Evolutionary conservation across 306 rosid species (phyloP), one percentile per base, ranked within the genome.

Genomic region (Begonia loranthoides): DNA sequence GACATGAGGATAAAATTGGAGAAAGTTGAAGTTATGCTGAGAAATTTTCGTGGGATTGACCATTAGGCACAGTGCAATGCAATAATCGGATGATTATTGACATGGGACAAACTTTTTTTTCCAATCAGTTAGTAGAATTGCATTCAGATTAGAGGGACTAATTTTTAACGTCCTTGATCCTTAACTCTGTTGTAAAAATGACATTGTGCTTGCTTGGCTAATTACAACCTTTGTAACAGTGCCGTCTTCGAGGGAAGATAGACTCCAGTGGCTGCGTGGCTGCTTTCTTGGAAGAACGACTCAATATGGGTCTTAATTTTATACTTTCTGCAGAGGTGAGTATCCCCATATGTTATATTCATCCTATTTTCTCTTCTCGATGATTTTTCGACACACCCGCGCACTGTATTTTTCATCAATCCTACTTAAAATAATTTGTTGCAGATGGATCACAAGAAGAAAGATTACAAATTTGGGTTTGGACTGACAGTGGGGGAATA

Each of bases 391-490:
- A 19, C 22, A 4, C 22, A 19, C 22, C 22, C 2, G 1, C 36
- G 36, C 0, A 4, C 10, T 54, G 36, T 51, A 17, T 39, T 47
- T 51, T 17, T 51, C 55, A 40, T 63, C 17, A 56, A 24, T 40
- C 43, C 11, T 36, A 5, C 46, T 52, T 12, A 44, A 50, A 15
- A 38, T 58, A 12, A 47, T 17, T 47, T 28, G 48, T 39, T 68
- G 87, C 95, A 86, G 94, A 79, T 92, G 58, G 99, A 92, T 66
- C 94, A 86, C 70, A 69, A 22, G 69, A 92, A 75, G 94, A 92
- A 86, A 57, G 99, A 92, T 76, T 92, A 86, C 93, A 92, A 86
- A 71, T 86, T 92, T 49, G 96, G 99, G 52, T 92, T 92, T 67
- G 99, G 99, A 61, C 75, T 92, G 82, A 86, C 87, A 10, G 94